Evolutionary conservation across 2,329 filamentous ascomycete species (phyloP).

Genomic region (Calonectria honghensis): DNA sequence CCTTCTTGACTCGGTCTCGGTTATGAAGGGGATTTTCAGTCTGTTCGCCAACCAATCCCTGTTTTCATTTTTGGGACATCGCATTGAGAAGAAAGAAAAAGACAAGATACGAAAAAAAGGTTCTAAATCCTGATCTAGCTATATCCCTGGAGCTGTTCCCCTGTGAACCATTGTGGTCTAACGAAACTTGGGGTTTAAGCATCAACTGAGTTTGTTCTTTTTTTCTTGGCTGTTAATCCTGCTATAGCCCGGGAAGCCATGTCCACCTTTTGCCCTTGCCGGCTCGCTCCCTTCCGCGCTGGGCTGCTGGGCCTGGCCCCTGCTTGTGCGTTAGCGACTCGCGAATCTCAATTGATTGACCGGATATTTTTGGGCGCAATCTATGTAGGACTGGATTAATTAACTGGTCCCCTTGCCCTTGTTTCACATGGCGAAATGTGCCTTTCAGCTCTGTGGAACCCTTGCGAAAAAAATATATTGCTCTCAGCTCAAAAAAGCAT

Average conservation of each 20-base stretch:
- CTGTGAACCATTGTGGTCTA: background rate
- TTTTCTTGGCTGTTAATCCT: background rate
- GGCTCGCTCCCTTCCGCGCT: background rate
- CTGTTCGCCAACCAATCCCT: background rate
- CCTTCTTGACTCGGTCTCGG: background rate
- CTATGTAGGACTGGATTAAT: conserved; percentile 16
- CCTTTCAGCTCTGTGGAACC: conserved; percentile 24
- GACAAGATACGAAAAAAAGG: background rate
- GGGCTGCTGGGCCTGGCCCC: background rate
- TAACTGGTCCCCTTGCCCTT: background rate
- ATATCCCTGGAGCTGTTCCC: background rate
- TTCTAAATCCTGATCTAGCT: no score
- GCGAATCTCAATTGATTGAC: conserved; percentile 10
- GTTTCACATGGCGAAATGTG: conserved; percentile 18
- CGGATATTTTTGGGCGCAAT: conserved; percentile 24
- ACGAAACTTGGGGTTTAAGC: conserved; percentile 1
- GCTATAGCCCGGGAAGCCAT: background rate
- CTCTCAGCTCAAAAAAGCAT: background rate
- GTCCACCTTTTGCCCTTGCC: background rate
- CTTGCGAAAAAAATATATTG: background rate
- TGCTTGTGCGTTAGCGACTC: background rate
- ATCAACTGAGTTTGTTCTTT: background rate
- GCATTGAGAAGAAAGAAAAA: background rate
- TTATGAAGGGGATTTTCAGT: conserved; percentile 2
- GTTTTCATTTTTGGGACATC: background rate